phyloP scores from a whole-genome alignment of 371 early-diverging fungal genomes.

The Apophysomyces variabilis region DNA sequence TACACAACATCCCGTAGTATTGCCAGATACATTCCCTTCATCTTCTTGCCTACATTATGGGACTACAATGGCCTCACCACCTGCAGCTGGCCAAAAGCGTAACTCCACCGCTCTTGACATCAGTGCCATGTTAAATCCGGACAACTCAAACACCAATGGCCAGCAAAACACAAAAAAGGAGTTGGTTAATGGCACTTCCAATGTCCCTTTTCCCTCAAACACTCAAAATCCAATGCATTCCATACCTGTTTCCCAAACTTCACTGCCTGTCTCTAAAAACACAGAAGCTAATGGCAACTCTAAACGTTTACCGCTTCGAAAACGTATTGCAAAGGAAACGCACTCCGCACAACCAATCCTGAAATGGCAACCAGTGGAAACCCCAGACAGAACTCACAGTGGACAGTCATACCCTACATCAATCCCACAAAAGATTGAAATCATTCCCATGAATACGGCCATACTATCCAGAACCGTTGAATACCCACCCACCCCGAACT shows the following conservation, averaged over 20 bases:
- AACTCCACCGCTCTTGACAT: slow-evolving; percentile 14
- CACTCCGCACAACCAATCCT: slow-evolving; percentile 25
- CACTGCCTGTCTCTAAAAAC: not conserved
- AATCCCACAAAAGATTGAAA: slow-evolving; percentile 7
- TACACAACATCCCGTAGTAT: not conserved
- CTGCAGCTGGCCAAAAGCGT: slow-evolving; percentile 9
- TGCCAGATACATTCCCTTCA: not conserved
- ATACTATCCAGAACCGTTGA: not conserved
- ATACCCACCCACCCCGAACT: slow-evolving; percentile 7
- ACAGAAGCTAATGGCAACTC: slow-evolving; percentile 16
- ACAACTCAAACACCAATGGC: not conserved
- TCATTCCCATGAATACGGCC: slow-evolving; percentile 7
- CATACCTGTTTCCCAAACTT: not conserved
- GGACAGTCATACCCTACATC: slow-evolving; percentile 9
- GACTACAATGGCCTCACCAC: not conserved
- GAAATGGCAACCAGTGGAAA: slow-evolving; percentile 42
- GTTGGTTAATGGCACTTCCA: not conserved
- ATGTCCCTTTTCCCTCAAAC: not conserved
- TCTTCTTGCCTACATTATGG: not conserved
- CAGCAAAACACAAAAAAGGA: not conserved
- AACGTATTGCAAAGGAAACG: slow-evolving; percentile 24
- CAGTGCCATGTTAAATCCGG: slow-evolving; percentile 15
- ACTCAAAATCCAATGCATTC: not conserved
- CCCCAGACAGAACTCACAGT: slow-evolving; percentile 31
- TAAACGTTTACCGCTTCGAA: slow-evolving; percentile 35